phyloP scores from a whole-genome alignment of 306 rosid species.

The Lathyrus aphaca region DNA sequence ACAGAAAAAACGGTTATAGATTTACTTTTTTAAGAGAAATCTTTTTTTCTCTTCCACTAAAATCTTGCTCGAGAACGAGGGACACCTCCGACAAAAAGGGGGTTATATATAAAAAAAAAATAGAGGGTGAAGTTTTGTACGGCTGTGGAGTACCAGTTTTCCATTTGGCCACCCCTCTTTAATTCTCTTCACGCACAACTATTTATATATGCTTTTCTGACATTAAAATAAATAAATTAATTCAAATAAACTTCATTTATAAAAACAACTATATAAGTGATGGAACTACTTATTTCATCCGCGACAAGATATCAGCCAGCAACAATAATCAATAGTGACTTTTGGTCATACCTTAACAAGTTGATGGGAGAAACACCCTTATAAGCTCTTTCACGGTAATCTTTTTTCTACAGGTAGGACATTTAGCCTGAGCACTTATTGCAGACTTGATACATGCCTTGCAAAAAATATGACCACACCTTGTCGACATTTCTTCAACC shows the following conservation, averaged over 20 bases:
- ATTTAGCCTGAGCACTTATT: constrained; percentile 59
- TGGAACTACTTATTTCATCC: neutral
- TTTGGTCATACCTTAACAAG: constrained; percentile 50
- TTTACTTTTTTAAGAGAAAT: neutral
- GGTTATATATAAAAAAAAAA: neutral
- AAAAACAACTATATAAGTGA: neutral
- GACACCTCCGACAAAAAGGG: neutral
- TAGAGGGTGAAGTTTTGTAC: neutral
- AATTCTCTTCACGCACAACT: constrained; percentile 2
- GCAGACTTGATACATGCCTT: constrained; percentile 75
- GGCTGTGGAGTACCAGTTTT: neutral
- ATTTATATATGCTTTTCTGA: neutral
- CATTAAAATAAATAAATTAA: neutral
- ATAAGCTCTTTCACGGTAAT: constrained; percentile 65
- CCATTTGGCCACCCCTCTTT: neutral
- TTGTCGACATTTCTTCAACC: constrained; percentile 79
- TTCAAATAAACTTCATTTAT: neutral
- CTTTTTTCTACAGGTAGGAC: constrained; percentile 91
- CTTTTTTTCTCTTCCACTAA: neutral
- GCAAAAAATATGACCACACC: constrained; percentile 97
- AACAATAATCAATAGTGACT: neutral
- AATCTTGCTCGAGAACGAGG: neutral
- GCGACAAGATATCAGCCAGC: constrained; percentile 7
- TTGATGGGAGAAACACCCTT: constrained; percentile 81
- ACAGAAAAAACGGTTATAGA: neutral